Conservation (phyloP, 495 filamentous ascomycete genomes). For the Parathielavia hyrcaniae region DNA sequence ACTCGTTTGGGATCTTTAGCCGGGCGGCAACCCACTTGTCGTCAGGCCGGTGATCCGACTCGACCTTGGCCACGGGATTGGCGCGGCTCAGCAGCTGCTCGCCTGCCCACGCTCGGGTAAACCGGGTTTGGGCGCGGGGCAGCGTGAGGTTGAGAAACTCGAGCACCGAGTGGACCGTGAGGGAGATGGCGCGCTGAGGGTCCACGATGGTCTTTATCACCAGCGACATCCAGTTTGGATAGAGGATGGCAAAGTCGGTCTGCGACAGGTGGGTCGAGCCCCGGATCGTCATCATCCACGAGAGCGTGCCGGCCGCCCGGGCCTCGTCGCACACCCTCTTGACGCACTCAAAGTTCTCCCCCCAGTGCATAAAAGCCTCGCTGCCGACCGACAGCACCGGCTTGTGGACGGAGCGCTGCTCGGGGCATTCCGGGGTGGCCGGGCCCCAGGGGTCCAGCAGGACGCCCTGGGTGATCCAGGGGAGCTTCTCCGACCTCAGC, state of each 20-base stretch:
- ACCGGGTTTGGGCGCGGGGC: conserved; percentile 30
- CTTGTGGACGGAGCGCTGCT: conserved; percentile 41
- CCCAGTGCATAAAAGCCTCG: conserved; percentile 59
- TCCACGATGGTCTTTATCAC: conserved; percentile 54
- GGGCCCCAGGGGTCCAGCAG: conserved; percentile 55
- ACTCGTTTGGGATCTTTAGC: conserved; percentile 45
- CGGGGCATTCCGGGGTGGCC: conserved; percentile 34
- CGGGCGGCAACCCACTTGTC: conserved; percentile 44
- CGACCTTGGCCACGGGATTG: conserved; percentile 32
- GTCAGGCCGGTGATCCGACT: conserved; percentile 40
- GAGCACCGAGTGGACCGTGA: conserved; percentile 50
- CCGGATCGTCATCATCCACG: conserved; percentile 55
- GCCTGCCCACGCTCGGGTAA: conserved; percentile 35
- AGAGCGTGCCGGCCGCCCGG: conserved; percentile 39
- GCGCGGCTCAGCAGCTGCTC: conserved; percentile 37
- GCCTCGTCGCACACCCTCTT: conserved; percentile 47
- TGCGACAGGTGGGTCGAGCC: conserved; percentile 54
- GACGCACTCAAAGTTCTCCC: conserved; percentile 49
- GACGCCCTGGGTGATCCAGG: conserved; percentile 51
- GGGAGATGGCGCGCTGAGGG: conserved; percentile 49
- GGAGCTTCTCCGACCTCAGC: conserved; percentile 44
- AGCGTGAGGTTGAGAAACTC: conserved; percentile 47
- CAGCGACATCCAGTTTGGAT: conserved; percentile 48
- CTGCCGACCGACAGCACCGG: conserved; percentile 54
- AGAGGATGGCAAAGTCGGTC: conserved; percentile 56